Evolutionary conservation across 257 asterid genomes (phyloP), one percentile per base, ranked within the genome.

Genomic region (Phtheirospermum japonicum): DNA sequence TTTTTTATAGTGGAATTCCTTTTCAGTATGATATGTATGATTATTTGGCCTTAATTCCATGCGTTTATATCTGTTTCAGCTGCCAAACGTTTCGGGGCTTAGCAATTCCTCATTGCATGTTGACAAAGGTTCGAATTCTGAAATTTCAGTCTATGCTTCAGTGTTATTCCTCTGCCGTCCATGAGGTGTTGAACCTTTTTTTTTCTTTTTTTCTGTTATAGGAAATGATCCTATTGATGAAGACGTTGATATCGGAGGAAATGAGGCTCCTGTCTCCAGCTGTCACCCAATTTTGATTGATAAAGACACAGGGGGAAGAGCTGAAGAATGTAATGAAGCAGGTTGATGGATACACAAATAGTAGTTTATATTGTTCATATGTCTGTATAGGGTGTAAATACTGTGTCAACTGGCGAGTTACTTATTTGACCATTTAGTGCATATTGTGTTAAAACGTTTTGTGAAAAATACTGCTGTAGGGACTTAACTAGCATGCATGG

Each of bases 51-150:
- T 63, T 51, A 34, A 68, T 48, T 30, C 54, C 65, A 12, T 72
- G 49, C 16, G 51, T 16, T 49, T 10, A 4, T 60, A 57, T 67
- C 51, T 76, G 63, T 76, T 70, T 74, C 94, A 91, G 96, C 84
- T 91, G 57, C 96, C 86, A 53, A 82, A 84, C 74, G 98, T 80
- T 59, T 83, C 90, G 14, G 94, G 90, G 65, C 86, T 86, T 17
- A 91, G 98, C 81, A 91, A 82, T 78, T 91, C 95, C 43, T 88
- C 98, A 30, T 72, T 83, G 85, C 95, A 81, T 78, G 76, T 64
- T 43, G 91, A 76, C 70, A 87, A 79, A 91, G 98, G 98, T 91
- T 72, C 77, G 67, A 77, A 14, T 36, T 66, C 34, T 67, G 40
- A 8, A n/a, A n/a, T 49, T 70, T 69, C 46, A 19, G 55, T 56